These are phyloP conservation scores for Lithospermum erythrorhizon DNA, from an alignment of 257 asterid genomes.

Conservation along the genomic window DNA sequence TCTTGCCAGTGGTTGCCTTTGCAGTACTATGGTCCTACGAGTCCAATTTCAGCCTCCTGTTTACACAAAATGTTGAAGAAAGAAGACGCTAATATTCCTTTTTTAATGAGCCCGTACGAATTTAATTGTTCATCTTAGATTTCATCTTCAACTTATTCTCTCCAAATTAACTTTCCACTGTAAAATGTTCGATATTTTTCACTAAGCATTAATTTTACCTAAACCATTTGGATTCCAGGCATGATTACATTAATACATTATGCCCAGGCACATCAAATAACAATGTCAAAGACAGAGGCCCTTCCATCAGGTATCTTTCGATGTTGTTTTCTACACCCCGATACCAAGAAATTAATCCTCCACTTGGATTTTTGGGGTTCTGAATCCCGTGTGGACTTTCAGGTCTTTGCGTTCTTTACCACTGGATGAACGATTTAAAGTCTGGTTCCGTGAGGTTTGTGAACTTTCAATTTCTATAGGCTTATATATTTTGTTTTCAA, in stretches of 20 bases:
- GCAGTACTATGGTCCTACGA: slow-evolving; percentile 47
- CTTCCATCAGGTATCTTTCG: slow-evolving; percentile 41
- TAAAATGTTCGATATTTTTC: background rate
- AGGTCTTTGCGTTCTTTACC: slow-evolving; percentile 55
- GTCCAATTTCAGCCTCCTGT: slow-evolving; percentile 42
- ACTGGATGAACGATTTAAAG: slow-evolving; percentile 52
- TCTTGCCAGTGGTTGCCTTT: slow-evolving; percentile 66
- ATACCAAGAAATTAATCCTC: background rate
- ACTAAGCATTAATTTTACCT: background rate
- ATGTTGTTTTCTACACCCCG: background rate
- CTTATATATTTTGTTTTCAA: background rate
- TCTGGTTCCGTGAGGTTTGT: slow-evolving; percentile 60
- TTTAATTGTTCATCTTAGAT: slow-evolving; percentile 5
- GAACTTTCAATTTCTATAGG: slow-evolving; percentile 3
- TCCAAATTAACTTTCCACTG: background rate
- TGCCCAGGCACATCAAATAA: slow-evolving; percentile 50
- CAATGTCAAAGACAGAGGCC: slow-evolving; percentile 25
- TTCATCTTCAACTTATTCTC: slow-evolving; percentile 1
- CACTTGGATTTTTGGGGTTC: background rate
- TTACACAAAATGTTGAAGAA: slow-evolving; percentile 34
- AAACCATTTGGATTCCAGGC: slow-evolving; percentile 27
- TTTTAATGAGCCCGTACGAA: slow-evolving; percentile 70
- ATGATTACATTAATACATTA: slow-evolving; percentile 53
- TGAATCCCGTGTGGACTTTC: slow-evolving; percentile 23
- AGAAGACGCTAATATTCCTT: slow-evolving; percentile 34